Evolutionary conservation across 805 yeast genomes (phyloP).

Genomic region (Metschnikowia peoriensis): DNA sequence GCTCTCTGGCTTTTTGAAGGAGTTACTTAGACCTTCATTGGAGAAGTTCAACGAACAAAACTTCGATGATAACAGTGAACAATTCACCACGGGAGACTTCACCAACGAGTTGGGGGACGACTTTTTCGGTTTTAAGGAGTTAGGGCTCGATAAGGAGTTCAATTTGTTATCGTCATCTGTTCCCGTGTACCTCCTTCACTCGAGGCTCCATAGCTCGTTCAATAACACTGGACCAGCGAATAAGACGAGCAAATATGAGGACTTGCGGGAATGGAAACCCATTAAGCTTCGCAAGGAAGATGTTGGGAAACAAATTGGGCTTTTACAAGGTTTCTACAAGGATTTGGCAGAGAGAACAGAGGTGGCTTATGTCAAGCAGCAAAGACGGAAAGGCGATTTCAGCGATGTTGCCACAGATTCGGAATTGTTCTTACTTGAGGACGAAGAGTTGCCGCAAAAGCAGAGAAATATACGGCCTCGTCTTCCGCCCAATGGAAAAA

Average conservation of each 20-base stretch:
- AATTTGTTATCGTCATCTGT: constrained; percentile 80
- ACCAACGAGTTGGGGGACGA: constrained; percentile 94
- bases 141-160: constrained; percentile 91
- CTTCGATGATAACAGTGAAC: constrained; percentile 89
- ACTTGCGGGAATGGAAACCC: constrained; percentile 56
- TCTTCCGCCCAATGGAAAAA: constrained; percentile 88
- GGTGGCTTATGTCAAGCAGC: constrained; percentile 40
- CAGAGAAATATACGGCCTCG: constrained; percentile 73
- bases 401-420: constrained; percentile 40
- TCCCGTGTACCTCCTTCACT: constrained; percentile 84
- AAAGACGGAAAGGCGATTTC: constrained; percentile 39
- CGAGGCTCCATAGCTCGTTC: constrained; percentile 63
- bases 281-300: constrained; percentile 52
- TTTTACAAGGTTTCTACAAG: constrained; percentile 53
- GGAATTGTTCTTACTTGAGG: constrained; percentile 55
- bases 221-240: constrained; percentile 43
- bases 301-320: constrained; percentile 53
- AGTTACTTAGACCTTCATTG: constrained; percentile 74
- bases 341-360: constrained; percentile 42
- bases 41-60: constrained; percentile 73
- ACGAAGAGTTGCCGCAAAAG: constrained; percentile 80
- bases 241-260: constrained; percentile 59
- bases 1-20: constrained; percentile 70
- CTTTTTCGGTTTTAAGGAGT: constrained; percentile 93
- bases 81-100: constrained; percentile 92